Percentiles rank a stretch among this genome's conserved stretches.
phyloP scores from a whole-genome alignment of 2,329 filamentous ascomycete species.

The Penicillium sp. region DNA sequence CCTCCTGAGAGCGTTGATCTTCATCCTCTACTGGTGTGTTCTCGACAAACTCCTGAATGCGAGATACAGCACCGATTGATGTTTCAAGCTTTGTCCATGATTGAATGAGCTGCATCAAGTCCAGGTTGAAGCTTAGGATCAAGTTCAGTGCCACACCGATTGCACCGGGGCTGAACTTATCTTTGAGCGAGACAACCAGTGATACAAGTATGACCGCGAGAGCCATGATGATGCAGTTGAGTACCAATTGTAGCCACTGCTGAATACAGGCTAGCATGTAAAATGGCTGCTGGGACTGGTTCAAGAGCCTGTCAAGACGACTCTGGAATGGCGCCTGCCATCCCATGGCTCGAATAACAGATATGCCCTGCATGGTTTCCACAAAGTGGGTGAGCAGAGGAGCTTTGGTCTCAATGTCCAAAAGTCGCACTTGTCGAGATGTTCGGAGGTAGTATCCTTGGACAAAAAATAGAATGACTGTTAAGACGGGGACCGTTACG shows the following conservation, averaged over 20 bases:
- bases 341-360: conserved; percentile 24
- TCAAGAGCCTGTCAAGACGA: conserved; percentile 40
- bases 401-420: conserved; percentile 20
- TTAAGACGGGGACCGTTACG: conserved; percentile 7
- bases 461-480: conserved; percentile 50
- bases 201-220: conserved; percentile 49
- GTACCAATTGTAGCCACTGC: conserved; percentile 47
- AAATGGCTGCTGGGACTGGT: conserved; percentile 49
- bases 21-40: conserved; percentile 34
- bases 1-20: not conserved
- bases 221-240: conserved; percentile 48
- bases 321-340: conserved; percentile 36
- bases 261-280: conserved; percentile 49
- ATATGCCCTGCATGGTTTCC: conserved; percentile 4
- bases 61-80: conserved; percentile 42
- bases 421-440: conserved; percentile 14
- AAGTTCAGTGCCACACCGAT: conserved; percentile 54
- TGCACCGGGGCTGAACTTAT: conserved; percentile 45
- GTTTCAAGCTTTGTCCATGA: conserved; percentile 29
- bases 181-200: conserved; percentile 40
- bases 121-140: conserved; percentile 51
- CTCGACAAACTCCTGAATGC: conserved; percentile 52
- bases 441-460: conserved; percentile 18
- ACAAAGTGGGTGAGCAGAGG: conserved; percentile 16
- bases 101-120: conserved; percentile 40